Evolutionary conservation across 2,329 filamentous ascomycete genomes (phyloP).

Genomic region (Colletotrichum costaricense): DNA sequence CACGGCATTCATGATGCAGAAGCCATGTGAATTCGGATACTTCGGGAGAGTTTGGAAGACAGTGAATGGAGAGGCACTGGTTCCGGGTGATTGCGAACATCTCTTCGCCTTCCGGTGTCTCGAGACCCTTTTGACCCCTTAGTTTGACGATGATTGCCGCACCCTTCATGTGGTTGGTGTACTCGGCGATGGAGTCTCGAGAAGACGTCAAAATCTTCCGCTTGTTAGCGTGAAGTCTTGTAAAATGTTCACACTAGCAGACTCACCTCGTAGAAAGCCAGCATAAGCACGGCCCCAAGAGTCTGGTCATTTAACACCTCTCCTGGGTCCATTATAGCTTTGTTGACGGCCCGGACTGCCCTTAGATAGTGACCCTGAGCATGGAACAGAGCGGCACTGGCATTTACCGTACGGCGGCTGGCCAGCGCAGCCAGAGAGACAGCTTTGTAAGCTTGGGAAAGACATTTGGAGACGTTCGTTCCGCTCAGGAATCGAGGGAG

Average conservation of each 20-base stretch:
- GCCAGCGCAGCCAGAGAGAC: conserved; percentile 35
- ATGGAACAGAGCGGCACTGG: conserved; percentile 14
- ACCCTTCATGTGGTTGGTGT: conserved; percentile 39
- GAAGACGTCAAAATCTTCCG: conserved; percentile 34
- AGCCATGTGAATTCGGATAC: conserved; percentile 38
- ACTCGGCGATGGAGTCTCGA: conserved; percentile 35
- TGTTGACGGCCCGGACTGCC: conserved; percentile 35
- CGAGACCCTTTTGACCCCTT: conserved; percentile 34
- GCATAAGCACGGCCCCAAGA: conserved; percentile 33
- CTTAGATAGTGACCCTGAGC: conserved; percentile 36
- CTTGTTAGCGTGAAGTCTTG: background rate
- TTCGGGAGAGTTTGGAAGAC: conserved; percentile 36
- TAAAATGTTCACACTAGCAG: background rate
- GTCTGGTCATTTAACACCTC: conserved; percentile 34
- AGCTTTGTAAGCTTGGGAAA: conserved; percentile 33
- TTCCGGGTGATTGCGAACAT: conserved; percentile 40
- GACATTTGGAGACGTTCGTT: conserved; percentile 33
- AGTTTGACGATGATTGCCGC: conserved; percentile 39
- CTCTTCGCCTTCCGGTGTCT: conserved; percentile 37
- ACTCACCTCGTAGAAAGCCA: conserved; percentile 36
- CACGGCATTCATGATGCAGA: conserved; percentile 36
- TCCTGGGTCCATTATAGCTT: conserved; percentile 33
- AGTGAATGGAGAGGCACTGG: conserved; percentile 38
- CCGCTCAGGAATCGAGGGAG: conserved; percentile 32
- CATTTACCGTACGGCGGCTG: conserved; percentile 15